A percentile compares a stretch with the other conserved stretches of the same genome.
Conservation (phyloP, 805 yeast species). For the Yueomyces sinensis region DNA sequence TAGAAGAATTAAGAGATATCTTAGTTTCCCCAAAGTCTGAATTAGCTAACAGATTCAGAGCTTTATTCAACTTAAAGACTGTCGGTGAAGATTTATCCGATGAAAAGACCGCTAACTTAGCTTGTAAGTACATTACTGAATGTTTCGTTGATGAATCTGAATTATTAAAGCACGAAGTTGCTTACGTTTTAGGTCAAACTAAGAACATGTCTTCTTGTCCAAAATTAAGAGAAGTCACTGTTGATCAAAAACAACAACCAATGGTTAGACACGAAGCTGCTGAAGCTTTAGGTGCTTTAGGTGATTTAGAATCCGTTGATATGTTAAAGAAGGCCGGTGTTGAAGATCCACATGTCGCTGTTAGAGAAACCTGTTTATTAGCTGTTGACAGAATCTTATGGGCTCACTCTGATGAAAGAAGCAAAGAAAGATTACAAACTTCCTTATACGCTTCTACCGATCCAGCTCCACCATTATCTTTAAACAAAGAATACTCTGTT, state of each 20-base stretch:
- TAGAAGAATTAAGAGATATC: conserved; percentile 64
- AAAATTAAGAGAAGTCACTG: conserved; percentile 56
- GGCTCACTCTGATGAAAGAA: conserved; percentile 54
- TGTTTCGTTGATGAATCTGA: conserved; percentile 76
- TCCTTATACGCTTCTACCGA: conserved; percentile 81
- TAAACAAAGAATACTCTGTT: conserved; percentile 40
- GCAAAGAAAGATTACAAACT: conserved; percentile 36
- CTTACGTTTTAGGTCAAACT: conserved; percentile 94
- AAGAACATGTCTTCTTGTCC: conserved; percentile 71
- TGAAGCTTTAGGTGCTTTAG: conserved; percentile 94
- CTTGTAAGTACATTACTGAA: conserved; percentile 73
- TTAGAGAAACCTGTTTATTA: conserved; percentile 93
- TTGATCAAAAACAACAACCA: conserved; percentile 57
- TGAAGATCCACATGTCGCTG: conserved; percentile 75
- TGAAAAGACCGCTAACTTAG: conserved; percentile 42
- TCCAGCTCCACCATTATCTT: conserved; percentile 96
- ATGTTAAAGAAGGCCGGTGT: conserved; percentile 48
- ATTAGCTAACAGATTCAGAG: conserved; percentile 83
- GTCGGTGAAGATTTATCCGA: conserved; percentile 63
- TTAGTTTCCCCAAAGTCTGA: conserved; percentile 38
- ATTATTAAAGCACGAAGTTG: conserved; percentile 91
- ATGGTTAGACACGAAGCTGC: conserved; percentile 99
- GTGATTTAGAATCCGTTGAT: conserved; percentile 59
- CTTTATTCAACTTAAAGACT: conserved; percentile 80
- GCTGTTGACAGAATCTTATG: conserved; percentile 91